Conservation (phyloP, 2,329 filamentous ascomycete genomes). For the Xylaria sp. region DNA sequence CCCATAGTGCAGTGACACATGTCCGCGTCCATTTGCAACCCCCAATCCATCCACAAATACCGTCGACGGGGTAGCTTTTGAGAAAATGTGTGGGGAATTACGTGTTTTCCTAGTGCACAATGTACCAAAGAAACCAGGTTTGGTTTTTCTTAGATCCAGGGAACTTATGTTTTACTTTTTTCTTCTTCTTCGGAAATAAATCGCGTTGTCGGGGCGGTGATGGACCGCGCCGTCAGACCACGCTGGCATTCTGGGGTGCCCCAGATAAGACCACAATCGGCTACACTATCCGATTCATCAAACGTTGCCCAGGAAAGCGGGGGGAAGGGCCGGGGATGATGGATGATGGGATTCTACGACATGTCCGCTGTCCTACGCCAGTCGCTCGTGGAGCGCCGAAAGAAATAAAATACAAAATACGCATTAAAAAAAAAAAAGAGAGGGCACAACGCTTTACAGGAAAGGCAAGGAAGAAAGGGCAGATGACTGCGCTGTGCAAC, state of each 20-base stretch:
- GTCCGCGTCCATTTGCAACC: constrained; percentile 7
- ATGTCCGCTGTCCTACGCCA: neutral
- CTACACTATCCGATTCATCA: constrained; percentile 8
- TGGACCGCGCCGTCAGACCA: neutral
- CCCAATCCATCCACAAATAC: constrained; percentile 1
- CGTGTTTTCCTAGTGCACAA: neutral
- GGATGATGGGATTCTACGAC: neutral
- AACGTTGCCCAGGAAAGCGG: constrained; percentile 14
- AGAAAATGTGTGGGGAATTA: constrained; percentile 1
- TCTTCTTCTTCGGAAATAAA: too few species aligned
- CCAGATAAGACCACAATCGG: neutral
- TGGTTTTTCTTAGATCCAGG: neutral
- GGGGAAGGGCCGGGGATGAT: too few species aligned
- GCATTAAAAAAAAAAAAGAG: too few species aligned
- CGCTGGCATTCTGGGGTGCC: neutral
- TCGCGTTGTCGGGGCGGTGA: neutral
- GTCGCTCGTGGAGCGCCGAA: neutral
- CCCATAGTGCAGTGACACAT: constrained; percentile 25
- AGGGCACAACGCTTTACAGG: neutral
- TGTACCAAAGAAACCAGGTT: constrained; percentile 2
- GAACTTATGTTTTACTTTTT: too few species aligned
- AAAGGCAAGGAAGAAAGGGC: neutral
- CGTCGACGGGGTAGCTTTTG: neutral
- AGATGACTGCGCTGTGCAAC: constrained; percentile 6
- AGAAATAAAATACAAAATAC: too few species aligned